Evolutionary conservation across 495 filamentous ascomycete genomes (phyloP).

Genomic region (Penicillium subrubescens): DNA sequence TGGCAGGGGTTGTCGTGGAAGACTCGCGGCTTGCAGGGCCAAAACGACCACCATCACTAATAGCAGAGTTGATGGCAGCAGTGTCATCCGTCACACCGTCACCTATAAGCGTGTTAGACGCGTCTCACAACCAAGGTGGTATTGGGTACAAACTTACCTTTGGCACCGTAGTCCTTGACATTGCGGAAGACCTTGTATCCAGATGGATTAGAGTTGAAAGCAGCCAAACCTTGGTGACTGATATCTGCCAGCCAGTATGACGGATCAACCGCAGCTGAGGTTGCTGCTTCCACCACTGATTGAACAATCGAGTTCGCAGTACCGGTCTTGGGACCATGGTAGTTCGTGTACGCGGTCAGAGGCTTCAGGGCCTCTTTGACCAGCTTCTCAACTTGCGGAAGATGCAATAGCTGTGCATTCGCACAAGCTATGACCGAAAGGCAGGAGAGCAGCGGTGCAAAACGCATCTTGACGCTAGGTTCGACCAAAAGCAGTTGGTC

Average conservation of each 20-base stretch:
- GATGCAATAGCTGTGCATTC: conserved; percentile 25
- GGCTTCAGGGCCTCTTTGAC: conserved; percentile 24
- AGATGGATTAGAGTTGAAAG: conserved; percentile 54
- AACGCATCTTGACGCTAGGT: conserved; percentile 22
- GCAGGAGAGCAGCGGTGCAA: conserved; percentile 13
- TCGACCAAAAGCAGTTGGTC: neutral
- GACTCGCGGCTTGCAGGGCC: conserved; percentile 46
- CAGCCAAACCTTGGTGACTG: conserved; percentile 61
- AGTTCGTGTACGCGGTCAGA: conserved; percentile 17
- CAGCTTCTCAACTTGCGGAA: conserved; percentile 23
- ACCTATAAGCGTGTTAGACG: conserved; percentile 23
- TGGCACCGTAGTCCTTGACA: conserved; percentile 72
- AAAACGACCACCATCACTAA: conserved; percentile 55
- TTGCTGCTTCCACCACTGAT: conserved; percentile 7
- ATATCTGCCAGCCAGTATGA: conserved; percentile 72
- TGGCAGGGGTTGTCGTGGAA: conserved; percentile 57
- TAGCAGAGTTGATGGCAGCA: conserved; percentile 63
- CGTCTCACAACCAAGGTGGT: neutral
- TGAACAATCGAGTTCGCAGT: conserved; percentile 4
- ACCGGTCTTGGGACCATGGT: conserved; percentile 16
- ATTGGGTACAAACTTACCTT: conserved; percentile 37
- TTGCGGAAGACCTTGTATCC: conserved; percentile 75
- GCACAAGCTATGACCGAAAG: conserved; percentile 23
- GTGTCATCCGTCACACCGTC: conserved; percentile 71
- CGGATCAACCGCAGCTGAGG: conserved; percentile 27